phyloP scores from a whole-genome alignment of 164 flowering plant species.

The Sextonia rubra region DNA sequence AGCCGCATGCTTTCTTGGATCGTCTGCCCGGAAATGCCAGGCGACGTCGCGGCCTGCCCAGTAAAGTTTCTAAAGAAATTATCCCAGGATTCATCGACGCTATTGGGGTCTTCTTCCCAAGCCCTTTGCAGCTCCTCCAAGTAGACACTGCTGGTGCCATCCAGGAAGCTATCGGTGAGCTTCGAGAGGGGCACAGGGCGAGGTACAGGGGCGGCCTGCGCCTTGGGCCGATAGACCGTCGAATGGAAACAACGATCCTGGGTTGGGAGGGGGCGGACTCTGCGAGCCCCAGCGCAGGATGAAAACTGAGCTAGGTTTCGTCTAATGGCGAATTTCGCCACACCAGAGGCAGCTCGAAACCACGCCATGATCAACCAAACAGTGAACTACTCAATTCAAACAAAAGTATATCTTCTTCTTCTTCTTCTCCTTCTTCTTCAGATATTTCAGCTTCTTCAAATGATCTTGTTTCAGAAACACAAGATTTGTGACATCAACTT shows the following conservation, averaged over 20 bases:
- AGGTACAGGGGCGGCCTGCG: constrained; percentile 75
- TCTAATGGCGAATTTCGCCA: constrained; percentile 61
- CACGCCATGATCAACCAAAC: constrained; percentile 47
- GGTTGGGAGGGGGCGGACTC: constrained; percentile 34
- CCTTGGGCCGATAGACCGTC: constrained; percentile 45
- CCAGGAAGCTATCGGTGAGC: constrained; percentile 87
- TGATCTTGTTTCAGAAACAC: neutral
- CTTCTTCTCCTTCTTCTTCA: no score
- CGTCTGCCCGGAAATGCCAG: constrained; percentile 93
- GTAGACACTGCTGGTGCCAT: constrained; percentile 94
- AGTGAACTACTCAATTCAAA: neutral
- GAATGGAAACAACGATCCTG: constrained; percentile 49
- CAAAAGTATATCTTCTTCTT: neutral
- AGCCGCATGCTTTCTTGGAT: constrained; percentile 97
- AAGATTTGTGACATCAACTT: no score
- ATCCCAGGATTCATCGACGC: constrained; percentile 99
- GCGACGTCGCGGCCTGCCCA: constrained; percentile 81
- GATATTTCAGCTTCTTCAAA: neutral
- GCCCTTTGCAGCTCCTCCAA: constrained; percentile 93
- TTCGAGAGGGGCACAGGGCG: constrained; percentile 85
- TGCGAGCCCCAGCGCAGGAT: constrained; percentile 23
- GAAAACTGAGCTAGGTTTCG: constrained; percentile 44
- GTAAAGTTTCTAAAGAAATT: constrained; percentile 93
- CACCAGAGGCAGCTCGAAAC: constrained; percentile 68
- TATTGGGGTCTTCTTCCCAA: constrained; percentile 88